Conservation (phyloP, 2,329 filamentous ascomycete genomes). For the Magnaporthiopsis incrustans region DNA sequence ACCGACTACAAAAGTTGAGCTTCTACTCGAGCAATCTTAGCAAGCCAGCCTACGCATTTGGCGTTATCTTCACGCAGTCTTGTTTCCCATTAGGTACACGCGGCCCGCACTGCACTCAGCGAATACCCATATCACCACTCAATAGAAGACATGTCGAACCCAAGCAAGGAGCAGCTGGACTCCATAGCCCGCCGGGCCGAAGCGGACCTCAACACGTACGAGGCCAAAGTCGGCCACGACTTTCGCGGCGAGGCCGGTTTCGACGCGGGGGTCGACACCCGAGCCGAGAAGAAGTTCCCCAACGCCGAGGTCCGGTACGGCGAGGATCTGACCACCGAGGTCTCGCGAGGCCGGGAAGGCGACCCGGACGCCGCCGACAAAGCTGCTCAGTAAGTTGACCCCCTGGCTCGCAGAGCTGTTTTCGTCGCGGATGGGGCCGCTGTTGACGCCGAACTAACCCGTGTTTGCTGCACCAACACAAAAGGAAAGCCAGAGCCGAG, state of each 20-base stretch:
- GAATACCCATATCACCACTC: too few species aligned
- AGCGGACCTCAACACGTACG: conserved; percentile 4
- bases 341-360: background rate
- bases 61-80: too few species aligned
- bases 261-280: background rate
- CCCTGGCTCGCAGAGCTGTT: too few species aligned
- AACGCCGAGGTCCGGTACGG: conserved; percentile 2
- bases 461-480: too few species aligned
- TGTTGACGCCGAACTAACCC: too few species aligned
- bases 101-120: too few species aligned
- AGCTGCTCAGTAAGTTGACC: background rate
- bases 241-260: background rate
- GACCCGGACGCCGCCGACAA: conserved; percentile 2
- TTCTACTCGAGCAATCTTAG: too few species aligned
- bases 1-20: too few species aligned
- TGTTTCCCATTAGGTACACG: too few species aligned
- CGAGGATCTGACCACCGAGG: conserved; percentile 3
- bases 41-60: too few species aligned
- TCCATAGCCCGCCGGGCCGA: background rate
- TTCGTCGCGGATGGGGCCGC: too few species aligned
- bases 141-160: background rate
- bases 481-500: too few species aligned
- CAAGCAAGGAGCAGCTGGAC: background rate
- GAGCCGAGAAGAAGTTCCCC: conserved; percentile 3
- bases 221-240: conserved; percentile 2